phyloP scores from a whole-genome alignment of 306 rosid species.

The Dalbergia oliveri region DNA sequence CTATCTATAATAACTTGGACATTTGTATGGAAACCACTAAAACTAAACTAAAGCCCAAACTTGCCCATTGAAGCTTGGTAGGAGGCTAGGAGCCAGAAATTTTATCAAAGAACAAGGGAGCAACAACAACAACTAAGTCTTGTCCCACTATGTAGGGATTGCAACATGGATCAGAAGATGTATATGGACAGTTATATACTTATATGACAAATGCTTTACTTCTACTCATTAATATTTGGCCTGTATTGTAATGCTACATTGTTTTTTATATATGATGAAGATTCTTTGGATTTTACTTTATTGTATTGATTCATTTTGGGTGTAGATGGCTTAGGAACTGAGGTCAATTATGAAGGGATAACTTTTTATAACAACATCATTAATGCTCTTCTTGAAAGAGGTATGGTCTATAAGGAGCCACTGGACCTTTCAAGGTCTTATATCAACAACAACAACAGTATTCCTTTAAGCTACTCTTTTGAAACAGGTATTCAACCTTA shows the following conservation, averaged over 20 bases:
- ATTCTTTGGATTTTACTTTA: constrained; percentile 21
- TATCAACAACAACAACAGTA: neutral
- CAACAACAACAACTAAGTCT: too few relatives aligned
- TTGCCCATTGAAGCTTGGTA: neutral
- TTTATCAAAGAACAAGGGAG: too few relatives aligned
- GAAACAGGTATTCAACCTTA: constrained; percentile 85
- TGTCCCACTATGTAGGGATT: too few relatives aligned
- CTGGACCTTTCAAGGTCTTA: constrained; percentile 29
- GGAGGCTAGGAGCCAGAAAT: too few relatives aligned
- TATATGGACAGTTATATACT: neutral
- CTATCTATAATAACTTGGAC: neutral
- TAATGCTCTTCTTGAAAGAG: constrained; percentile 85
- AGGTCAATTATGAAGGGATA: constrained; percentile 84
- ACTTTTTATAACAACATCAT: constrained; percentile 79
- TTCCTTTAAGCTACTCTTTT: constrained; percentile 43
- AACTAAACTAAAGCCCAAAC: neutral
- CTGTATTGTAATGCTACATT: constrained; percentile 17
- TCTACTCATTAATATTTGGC: neutral
- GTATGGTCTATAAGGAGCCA: constrained; percentile 50
- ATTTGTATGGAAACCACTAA: neutral
- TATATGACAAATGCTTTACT: constrained; percentile 9
- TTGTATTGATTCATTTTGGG: constrained; percentile 28
- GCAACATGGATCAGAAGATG: too few relatives aligned
- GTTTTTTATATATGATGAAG: constrained; percentile 2
- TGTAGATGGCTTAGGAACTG: constrained; percentile 94